phyloP scores from a whole-genome alignment of 768 basidiomycete species.

The button mushroom (Agaricus bisporus) region DNA sequence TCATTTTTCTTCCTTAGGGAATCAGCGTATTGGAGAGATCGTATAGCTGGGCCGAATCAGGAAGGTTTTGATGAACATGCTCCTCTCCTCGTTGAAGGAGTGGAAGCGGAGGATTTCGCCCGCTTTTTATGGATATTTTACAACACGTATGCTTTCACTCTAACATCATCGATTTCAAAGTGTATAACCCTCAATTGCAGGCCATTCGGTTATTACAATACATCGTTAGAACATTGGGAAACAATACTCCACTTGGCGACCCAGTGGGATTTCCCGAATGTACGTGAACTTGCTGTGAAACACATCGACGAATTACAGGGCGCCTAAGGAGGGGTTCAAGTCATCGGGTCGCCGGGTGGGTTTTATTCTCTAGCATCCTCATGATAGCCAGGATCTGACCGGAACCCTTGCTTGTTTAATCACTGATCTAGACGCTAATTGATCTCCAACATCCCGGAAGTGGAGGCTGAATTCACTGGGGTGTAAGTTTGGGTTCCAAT shows the following conservation, averaged over 20 bases:
- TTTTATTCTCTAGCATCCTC: too few relatives aligned
- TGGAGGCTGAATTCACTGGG: background rate
- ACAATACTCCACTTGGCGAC: background rate
- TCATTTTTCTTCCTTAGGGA: slow-evolving; percentile 58
- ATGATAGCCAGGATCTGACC: too few relatives aligned
- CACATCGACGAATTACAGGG: background rate
- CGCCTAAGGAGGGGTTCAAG: background rate
- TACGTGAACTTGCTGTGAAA: slow-evolving; percentile 17
- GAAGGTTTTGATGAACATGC: slow-evolving; percentile 32
- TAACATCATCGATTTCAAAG: background rate
- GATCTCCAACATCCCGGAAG: background rate
- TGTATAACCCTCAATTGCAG: background rate
- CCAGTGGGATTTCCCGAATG: background rate
- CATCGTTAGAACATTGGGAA: background rate
- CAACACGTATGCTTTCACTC: slow-evolving; percentile 34
- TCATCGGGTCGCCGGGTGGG: background rate
- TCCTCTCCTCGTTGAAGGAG: slow-evolving; percentile 25
- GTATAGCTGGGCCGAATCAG: slow-evolving; percentile 21
- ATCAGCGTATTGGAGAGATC: slow-evolving; percentile 38
- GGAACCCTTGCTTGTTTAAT: background rate
- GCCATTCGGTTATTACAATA: background rate
- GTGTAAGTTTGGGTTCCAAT: background rate
- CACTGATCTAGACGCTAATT: background rate
- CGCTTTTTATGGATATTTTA: slow-evolving; percentile 50
- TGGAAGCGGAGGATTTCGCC: slow-evolving; percentile 31